Percentiles rank a stretch among this genome's conserved stretches.
Evolutionary conservation across 192 early-diverging fungal species (phyloP).

Genomic region (Cetraspora pellucida): DNA sequence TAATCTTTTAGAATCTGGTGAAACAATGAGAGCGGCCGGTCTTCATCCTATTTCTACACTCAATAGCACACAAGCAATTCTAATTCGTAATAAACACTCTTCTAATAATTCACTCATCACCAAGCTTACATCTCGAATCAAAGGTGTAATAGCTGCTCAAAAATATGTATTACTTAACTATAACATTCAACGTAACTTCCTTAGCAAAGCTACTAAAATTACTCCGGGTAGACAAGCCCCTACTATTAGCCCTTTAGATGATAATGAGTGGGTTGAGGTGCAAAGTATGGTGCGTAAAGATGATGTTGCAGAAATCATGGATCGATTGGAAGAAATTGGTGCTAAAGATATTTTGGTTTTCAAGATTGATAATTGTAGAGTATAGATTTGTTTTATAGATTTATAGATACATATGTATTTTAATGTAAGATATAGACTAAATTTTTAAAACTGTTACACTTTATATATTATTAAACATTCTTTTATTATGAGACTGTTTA

Average conservation of each 20-base stretch:
- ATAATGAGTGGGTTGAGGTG: constrained; percentile 87
- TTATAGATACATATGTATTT: too few relatives aligned
- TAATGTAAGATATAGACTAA: too few relatives aligned
- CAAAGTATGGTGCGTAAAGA: constrained; percentile 87
- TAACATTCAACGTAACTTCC: constrained; percentile 72
- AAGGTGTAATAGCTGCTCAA: constrained; percentile 88
- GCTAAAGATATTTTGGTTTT: constrained; percentile 91
- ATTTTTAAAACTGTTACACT: too few relatives aligned
- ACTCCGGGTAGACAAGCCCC: constrained; percentile 94
- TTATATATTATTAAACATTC: too few relatives aligned
- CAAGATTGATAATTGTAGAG: constrained; percentile 77
- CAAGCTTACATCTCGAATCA: constrained; percentile 80
- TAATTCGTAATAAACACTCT: constrained; percentile 83
- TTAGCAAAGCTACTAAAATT: constrained; percentile 70
- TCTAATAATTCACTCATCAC: constrained; percentile 76
- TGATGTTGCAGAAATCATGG: constrained; percentile 85
- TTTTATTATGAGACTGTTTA: too few relatives aligned
- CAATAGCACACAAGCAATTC: constrained; percentile 81
- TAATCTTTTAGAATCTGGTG: constrained; percentile 85
- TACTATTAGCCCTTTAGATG: constrained; percentile 83
- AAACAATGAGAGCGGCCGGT: constrained; percentile 99
- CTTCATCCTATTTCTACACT: constrained; percentile 87
- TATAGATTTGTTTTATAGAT: constrained; percentile 36
- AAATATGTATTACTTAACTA: constrained; percentile 90
- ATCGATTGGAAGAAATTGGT: constrained; percentile 79